Evolutionary conservation across 2,329 filamentous ascomycete genomes (phyloP), one percentile per base, ranked within the genome.

Genomic region (Trichoderma sp.): DNA sequence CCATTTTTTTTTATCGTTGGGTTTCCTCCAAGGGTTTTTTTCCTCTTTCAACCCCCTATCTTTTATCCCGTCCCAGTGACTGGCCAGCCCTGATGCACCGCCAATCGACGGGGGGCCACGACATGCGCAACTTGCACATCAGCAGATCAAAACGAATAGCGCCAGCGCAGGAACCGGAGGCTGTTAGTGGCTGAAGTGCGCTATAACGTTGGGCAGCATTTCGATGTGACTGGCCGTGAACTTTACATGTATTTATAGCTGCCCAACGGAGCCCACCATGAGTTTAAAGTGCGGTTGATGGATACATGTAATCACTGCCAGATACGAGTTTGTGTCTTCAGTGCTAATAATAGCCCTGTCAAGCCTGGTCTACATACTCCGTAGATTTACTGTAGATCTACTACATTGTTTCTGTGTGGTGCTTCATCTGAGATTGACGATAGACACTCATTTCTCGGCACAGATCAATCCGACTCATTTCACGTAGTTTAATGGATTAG

Each of bases 161-260:
- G 33, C 64, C 41, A 53, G 67, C 21, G 67, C 69, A 65, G 41
- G 60, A 73, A 65, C 60, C 12, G n/a, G 16, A 56, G 11, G 29
- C 59, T 56, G 38, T 72, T 12, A 73, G 60, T 73, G 69, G 69
- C 59, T 56, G 35, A 62, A 64, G 29, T 63, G 69, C 41, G 59
- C 60, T 35, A 29, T 64, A 38, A 38, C 27, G 38, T 72, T 63
- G 69, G 69, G 59, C 59, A 65, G 59, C 60, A 33, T 18, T 27
- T 53, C 33, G 8, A 24, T 56, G 50, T 24, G 50, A 24, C 24
- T 35, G 63, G 33, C 14, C 21, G 45, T 24, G 50, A 6, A 12
- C 14, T 31, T 71, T 64, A 27, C 27, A 27, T 27, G 27, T 27
- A 50, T 64, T 72, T 64, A 71, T 71, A 71, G 67, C 33, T 71